These are phyloP conservation scores for Vanderwaltozyma tropicalis DNA, from an alignment of 805 yeast genomes.

Conservation along the genomic window DNA sequence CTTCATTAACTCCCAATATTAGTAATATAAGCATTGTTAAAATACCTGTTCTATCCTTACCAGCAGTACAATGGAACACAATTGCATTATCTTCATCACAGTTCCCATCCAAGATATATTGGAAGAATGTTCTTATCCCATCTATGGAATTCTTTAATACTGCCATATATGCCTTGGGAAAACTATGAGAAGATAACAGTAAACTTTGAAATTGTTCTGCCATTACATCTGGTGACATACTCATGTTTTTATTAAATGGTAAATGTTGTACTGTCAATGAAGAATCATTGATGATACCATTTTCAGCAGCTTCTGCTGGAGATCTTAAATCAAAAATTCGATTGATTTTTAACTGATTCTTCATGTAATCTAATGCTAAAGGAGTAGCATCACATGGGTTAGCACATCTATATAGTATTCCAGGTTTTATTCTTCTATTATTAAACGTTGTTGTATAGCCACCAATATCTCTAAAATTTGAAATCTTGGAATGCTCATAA, in stretches of 20 bases:
- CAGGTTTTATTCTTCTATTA: constrained; percentile 39
- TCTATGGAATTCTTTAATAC: constrained; percentile 41
- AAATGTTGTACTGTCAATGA: constrained; percentile 18
- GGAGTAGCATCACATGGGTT: constrained; percentile 42
- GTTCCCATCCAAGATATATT: constrained; percentile 41
- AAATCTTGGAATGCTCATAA: constrained; percentile 27
- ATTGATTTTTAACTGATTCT: constrained; percentile 28
- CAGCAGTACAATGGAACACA: constrained; percentile 73
- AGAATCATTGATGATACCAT: constrained; percentile 17
- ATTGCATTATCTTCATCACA: constrained; percentile 34
- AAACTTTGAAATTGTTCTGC: constrained; percentile 46
- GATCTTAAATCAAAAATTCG: constrained; percentile 63
- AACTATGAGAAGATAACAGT: constrained; percentile 51
- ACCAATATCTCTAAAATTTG: constrained; percentile 72
- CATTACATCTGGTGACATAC: constrained; percentile 55
- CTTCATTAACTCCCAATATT: constrained; percentile 54
- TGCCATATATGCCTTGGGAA: constrained; percentile 50
- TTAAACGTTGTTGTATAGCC: constrained; percentile 44
- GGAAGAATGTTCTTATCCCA: constrained; percentile 42
- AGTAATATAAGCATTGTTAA: constrained; percentile 56
- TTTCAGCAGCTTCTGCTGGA: constrained; percentile 38
- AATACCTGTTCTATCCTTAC: constrained; percentile 79
- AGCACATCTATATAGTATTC: constrained; percentile 54
- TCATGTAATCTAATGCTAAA: constrained; percentile 35
- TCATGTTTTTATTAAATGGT: constrained; percentile 46